phyloP scores from a whole-genome alignment of 169 alveolate species.

The Perkinsus chesapeaki region DNA sequence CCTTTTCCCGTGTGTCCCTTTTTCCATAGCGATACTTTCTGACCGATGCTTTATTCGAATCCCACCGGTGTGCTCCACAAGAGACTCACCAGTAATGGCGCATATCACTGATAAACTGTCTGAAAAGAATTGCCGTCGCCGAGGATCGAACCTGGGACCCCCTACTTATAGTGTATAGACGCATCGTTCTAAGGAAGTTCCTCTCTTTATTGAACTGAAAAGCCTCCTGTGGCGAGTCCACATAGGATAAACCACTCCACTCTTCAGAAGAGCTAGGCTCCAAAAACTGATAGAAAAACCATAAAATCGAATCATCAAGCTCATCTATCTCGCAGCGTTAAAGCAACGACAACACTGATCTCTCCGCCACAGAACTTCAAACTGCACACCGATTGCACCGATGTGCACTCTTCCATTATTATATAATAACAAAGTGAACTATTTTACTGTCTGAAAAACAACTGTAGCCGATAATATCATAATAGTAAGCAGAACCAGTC shows the following conservation, averaged over 20 bases:
- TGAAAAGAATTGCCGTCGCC: neutral
- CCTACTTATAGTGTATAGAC: neutral
- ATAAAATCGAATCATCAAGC: neutral
- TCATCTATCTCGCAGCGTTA: no score
- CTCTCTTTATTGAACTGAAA: neutral
- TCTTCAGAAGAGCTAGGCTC: neutral
- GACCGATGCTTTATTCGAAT: neutral
- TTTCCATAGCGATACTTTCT: neutral
- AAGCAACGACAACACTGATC: no score
- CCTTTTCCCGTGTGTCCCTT: neutral
- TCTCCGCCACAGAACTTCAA: no score
- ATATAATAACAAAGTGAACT: no score
- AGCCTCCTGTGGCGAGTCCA: neutral
- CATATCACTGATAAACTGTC: neutral
- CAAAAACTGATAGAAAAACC: neutral
- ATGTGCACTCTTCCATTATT: no score
- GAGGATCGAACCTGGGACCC: neutral
- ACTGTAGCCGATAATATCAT: no score
- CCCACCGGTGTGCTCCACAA: neutral
- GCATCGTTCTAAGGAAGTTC: neutral
- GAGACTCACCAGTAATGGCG: neutral
- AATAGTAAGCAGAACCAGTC: no score
- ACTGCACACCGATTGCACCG: no score
- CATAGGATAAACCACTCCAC: neutral
- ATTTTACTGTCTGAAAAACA: no score